phyloP scores from a whole-genome alignment of 352 stramenopile species.

The Detonula confervacea region DNA sequence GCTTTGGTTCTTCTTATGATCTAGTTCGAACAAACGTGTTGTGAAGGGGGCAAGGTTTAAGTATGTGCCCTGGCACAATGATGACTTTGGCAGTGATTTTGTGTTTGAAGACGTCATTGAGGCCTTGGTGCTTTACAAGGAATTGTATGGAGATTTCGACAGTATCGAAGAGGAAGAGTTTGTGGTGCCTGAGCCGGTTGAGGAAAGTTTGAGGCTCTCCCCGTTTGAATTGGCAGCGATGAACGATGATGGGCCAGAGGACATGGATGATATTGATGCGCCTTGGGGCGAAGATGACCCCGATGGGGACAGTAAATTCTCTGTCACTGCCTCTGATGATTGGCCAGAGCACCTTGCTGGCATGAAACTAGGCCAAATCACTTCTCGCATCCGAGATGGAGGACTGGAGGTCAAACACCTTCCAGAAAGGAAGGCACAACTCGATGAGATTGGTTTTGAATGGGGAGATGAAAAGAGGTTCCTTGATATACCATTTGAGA shows the following conservation, averaged over 20 bases:
- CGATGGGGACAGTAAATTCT: constrained; percentile 44
- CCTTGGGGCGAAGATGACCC: constrained; percentile 38
- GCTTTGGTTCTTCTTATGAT: background rate
- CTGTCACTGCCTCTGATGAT: constrained; percentile 45
- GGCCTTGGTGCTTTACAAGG: constrained; percentile 87
- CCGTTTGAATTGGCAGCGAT: constrained; percentile 65
- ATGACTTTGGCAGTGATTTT: constrained; percentile 86
- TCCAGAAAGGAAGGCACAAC: constrained; percentile 70
- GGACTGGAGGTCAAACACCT: constrained; percentile 85
- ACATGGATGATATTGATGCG: constrained; percentile 59
- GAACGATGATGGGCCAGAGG: constrained; percentile 48
- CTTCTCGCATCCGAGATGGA: constrained; percentile 78
- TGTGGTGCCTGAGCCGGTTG: constrained; percentile 69
- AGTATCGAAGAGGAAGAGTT: constrained; percentile 74
- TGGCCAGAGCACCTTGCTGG: constrained; percentile 83
- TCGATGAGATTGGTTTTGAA: constrained; percentile 84
- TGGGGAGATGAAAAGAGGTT: constrained; percentile 84
- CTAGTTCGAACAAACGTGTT: constrained; percentile 63
- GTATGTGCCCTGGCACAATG: constrained; percentile 81
- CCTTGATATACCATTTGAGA: constrained; percentile 85
- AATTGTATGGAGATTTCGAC: constrained; percentile 86
- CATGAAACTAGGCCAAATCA: constrained; percentile 80
- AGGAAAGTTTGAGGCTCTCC: constrained; percentile 54
- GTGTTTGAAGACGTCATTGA: constrained; percentile 86
- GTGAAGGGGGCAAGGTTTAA: constrained; percentile 74